Evolutionary conservation across 1,284 basidiomycete species (phyloP), one percentile per base, ranked within the genome.

Genomic region (Paramarasmius palmivorus): DNA sequence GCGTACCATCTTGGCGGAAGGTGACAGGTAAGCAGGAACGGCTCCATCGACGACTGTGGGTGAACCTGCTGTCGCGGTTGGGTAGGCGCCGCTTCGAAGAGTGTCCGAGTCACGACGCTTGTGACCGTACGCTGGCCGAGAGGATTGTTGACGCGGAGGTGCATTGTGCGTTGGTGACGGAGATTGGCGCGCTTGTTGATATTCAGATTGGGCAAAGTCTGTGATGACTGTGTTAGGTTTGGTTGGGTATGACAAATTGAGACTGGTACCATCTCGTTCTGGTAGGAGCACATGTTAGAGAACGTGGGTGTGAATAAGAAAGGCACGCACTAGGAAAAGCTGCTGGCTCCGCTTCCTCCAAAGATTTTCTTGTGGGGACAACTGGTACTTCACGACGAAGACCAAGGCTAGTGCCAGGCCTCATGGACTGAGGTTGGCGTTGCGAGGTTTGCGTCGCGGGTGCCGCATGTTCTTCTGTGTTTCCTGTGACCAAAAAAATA

Each of bases 61-160:
- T 15, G 75, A 74, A 10, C 65, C 36, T 17, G 47, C 44, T 17
- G n/a, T 15, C 6, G 36, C 25, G 7, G 20, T 48, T 48, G 22
- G 52, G 61, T 38, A 63, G 57, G 69, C 65, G 19, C 65, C 65
- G 4, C 77, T 78, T 23, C 84, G 85, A 25, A 90, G 68, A 0
- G 88, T 90, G 58, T 91, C 88, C 0, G 88, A 90, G 56, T 90
- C 87, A 23, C 81, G 80, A 51, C 88, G 82, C 60, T 75, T 78
- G 63, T 90, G 87, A 0, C 59, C 62, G 57, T 68, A 62, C 45
- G 52, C 38, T 14, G 50, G 60, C 41, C 29, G 59, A 50, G 8
- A 47, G 64, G 69, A 53, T 34, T 68, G 63, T 8, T 54, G 55
- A 23, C 38, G 14, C 6, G 26, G 22, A 17, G 39, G 37, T 55